Base-by-base conservation (phyloP, 495 filamentous ascomycete genomes). In the Lasiosphaeria ovina region DNA sequence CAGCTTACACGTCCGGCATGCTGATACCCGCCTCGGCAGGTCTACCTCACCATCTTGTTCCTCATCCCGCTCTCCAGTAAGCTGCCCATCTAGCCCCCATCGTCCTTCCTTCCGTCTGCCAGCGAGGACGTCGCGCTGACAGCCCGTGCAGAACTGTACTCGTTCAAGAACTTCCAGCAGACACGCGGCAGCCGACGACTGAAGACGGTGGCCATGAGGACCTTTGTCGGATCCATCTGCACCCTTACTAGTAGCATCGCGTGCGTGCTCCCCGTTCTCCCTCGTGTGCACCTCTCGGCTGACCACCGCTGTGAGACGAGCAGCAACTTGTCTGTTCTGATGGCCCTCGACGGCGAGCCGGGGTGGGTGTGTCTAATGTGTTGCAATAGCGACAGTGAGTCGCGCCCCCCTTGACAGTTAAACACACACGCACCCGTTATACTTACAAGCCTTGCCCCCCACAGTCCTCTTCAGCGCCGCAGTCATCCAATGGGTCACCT, bases 281-380 rank as follows among this genome's bases (percentile, higher is more conserved):
- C n/a, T 53, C 45, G 8, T 35, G 12, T 48, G 35, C 14, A 1
- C 24, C 31, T 57, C 36, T 45, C 16, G 11, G 12, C 11, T 51
- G 14, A 9, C n/a, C 17, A 32, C 33, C n/a, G 35, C 24, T 44
- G 42, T 49, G 11, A 6, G 2, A 10, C 1, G 24, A 32, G 36
- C 52, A 81, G 79, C n/a, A 84, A 84, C 66, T 68, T 84, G 7
- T 74, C 77, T 9, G 72, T 82, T 0, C 71, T 83, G 16, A 77
- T 79, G 71, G 74, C 70, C 0, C 74, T 82, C 9, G 67, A 79
- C 40, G 81, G 81, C 42, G 81, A 84, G 59, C 81, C 76, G 4
- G 81, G 76, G 35, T 84, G 81, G 81, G 75, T 83, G 10, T 84
- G 77, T 63, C 69, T 84, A 38, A 81, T 82, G 75, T 82, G 78